Evolutionary conservation across 2,329 filamentous ascomycete genomes (phyloP).

Genomic region (Aspergillus eucalypticola): DNA sequence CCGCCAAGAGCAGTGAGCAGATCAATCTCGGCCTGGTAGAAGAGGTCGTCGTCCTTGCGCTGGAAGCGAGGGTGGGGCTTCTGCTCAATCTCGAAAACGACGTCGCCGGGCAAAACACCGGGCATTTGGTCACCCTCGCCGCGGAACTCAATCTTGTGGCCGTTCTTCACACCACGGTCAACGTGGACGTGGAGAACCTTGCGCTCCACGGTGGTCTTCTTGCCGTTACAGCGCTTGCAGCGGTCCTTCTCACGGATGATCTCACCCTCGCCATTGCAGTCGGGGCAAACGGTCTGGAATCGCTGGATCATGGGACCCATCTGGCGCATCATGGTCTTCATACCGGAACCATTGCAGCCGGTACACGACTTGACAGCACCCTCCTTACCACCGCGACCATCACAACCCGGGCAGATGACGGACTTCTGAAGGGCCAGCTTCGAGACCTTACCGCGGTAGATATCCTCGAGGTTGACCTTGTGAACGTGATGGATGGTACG

Average conservation of each 20-base stretch:
- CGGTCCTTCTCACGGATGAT: slow-evolving; percentile 95
- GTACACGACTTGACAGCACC: slow-evolving; percentile 92
- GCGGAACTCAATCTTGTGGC: slow-evolving; percentile 95
- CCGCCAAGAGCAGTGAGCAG: slow-evolving; percentile 92
- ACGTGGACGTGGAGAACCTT: slow-evolving; percentile 99
- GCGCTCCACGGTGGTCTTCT: slow-evolving; percentile 96
- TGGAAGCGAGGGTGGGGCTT: slow-evolving; percentile 97
- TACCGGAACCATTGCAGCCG: slow-evolving; percentile 89
- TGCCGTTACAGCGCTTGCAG: slow-evolving; percentile 94
- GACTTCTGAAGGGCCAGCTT: slow-evolving; percentile 97
- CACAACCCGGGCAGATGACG: slow-evolving; percentile 92
- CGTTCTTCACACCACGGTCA: slow-evolving; percentile 88
- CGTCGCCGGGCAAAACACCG: slow-evolving; percentile 89
- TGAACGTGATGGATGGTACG: slow-evolving; percentile 97
- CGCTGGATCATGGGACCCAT: slow-evolving; percentile 99
- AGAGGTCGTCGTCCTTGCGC: slow-evolving; percentile 91
- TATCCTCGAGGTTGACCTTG: slow-evolving; percentile 96
- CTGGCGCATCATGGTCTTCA: slow-evolving; percentile 99
- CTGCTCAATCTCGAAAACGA: slow-evolving; percentile 98
- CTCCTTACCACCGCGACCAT: slow-evolving; percentile 93
- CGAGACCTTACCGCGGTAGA: slow-evolving; percentile 96
- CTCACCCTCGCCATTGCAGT: slow-evolving; percentile 97
- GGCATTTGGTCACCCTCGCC: slow-evolving; percentile 96
- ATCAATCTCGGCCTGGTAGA: slow-evolving; percentile 94
- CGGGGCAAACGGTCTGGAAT: slow-evolving; percentile 98